Conservation (phyloP, 1,284 basidiomycete species). For the Pseudomicrostroma phylloplanum region DNA sequence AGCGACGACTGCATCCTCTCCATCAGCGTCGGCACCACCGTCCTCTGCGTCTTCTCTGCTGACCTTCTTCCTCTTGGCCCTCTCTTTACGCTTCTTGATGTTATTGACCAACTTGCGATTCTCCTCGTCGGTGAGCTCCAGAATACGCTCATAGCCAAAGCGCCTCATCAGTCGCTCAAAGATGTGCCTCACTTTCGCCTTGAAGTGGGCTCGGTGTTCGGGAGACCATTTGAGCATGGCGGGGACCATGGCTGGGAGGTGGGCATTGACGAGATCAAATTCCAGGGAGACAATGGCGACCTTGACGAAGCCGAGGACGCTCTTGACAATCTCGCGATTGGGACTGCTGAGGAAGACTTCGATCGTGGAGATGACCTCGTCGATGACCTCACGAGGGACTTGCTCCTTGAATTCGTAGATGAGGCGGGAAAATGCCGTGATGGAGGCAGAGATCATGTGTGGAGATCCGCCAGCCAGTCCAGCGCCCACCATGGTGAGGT, state of each 20-base stretch:
- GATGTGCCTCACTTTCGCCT: conserved; percentile 89
- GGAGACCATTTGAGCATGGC: conserved; percentile 82
- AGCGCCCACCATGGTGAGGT: conserved; percentile 92
- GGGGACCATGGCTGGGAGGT: conserved; percentile 72
- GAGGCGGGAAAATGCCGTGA: conserved; percentile 86
- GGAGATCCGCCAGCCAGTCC: conserved; percentile 87
- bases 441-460: conserved; percentile 96
- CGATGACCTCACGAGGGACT: conserved; percentile 69
- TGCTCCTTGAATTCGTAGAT: conserved; percentile 84
- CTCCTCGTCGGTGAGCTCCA: conserved; percentile 60
- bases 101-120: conserved; percentile 73
- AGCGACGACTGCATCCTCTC: conserved; percentile 13
- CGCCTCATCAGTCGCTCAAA: conserved; percentile 90
- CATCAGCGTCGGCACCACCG: conserved; percentile 17
- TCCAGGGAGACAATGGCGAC: conserved; percentile 82
- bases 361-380: conserved; percentile 78
- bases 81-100: conserved; percentile 84
- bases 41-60: conserved; percentile 7
- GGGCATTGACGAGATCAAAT: conserved; percentile 64
- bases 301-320: conserved; percentile 88
- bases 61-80: conserved; percentile 63
- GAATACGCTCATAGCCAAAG: conserved; percentile 79
- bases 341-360: conserved; percentile 79
- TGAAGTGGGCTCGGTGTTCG: conserved; percentile 99
- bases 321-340: conserved; percentile 97